A percentile compares a stretch with the other conserved stretches of the same genome.
Evolutionary conservation across 1,284 basidiomycete genomes (phyloP).

Genomic region (Puccinia polysora): DNA sequence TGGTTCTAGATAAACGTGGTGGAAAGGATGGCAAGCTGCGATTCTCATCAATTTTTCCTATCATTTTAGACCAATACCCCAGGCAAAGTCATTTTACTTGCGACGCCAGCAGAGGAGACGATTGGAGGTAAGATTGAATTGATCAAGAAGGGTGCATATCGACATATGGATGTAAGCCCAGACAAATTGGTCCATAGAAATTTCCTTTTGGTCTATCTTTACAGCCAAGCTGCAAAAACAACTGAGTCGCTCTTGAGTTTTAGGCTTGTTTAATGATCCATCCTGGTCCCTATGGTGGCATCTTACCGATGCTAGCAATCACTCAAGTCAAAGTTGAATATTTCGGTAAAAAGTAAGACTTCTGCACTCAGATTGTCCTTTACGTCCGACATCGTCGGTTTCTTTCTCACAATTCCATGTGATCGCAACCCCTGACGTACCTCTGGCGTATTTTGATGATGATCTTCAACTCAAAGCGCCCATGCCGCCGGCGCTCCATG

Average conservation of each 20-base stretch:
- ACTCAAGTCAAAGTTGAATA: slow-evolving; percentile 58
- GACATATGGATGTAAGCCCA: slow-evolving; percentile 72
- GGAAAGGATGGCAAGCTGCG: no score
- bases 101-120: slow-evolving; percentile 80
- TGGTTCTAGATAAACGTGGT: no score
- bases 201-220: no score
- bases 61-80: slow-evolving; percentile 63
- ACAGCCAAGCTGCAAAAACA: no score
- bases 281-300: slow-evolving; percentile 39
- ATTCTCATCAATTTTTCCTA: no score
- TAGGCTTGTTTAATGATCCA: slow-evolving; percentile 42
- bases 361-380: slow-evolving; percentile 19
- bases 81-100: slow-evolving; percentile 71
- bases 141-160: slow-evolving; percentile 67
- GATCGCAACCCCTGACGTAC: no score
- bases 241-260: no score
- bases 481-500: slow-evolving; percentile 61
- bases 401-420: no score
- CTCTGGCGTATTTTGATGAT: slow-evolving; percentile 4
- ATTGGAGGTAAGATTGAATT: slow-evolving; percentile 72
- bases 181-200: slow-evolving; percentile 58
- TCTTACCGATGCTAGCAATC: slow-evolving; percentile 57
- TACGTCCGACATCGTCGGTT: no score
- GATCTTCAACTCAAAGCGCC: slow-evolving; percentile 46
- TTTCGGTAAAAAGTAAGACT: slow-evolving; percentile 43